Conservation (phyloP, 2,329 filamentous ascomycete genomes). For the Colletotrichum spinosum region DNA sequence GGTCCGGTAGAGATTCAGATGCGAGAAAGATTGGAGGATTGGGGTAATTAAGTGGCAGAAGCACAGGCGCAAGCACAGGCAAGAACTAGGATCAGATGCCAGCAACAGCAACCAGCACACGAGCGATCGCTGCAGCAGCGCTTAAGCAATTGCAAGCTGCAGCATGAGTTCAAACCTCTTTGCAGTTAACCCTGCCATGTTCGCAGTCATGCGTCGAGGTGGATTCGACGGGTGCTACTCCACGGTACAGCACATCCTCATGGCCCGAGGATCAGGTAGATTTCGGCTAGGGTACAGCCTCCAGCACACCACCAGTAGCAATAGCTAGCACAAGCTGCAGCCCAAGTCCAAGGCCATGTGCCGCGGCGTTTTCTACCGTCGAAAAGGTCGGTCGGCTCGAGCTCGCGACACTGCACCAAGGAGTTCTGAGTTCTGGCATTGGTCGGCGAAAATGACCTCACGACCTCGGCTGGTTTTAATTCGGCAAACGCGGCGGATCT, state of each 20-base stretch:
- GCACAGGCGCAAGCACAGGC: too few species aligned
- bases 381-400: too few species aligned
- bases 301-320: neutral
- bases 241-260: too few species aligned
- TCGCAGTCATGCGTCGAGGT: conserved; percentile 28
- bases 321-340: neutral
- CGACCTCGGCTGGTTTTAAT: conserved; percentile 33
- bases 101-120: too few species aligned
- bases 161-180: conserved; percentile 6
- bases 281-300: conserved; percentile 1
- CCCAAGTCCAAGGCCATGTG: neutral
- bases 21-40: too few species aligned
- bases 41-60: too few species aligned
- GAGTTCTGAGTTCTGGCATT: neutral
- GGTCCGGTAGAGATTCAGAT: too few species aligned
- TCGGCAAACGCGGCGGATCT: conserved; percentile 27
- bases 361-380: too few species aligned
- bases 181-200: conserved; percentile 27
- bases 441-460: neutral
- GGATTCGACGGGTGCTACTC: conserved; percentile 10
- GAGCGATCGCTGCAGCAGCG: too few species aligned
- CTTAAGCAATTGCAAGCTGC: conserved; percentile 11
- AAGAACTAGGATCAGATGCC: too few species aligned
- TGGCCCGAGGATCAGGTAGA: neutral
- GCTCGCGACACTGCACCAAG: too few species aligned